phyloP scores from a whole-genome alignment of 768 basidiomycete genomes.

The Suillus placidus region DNA sequence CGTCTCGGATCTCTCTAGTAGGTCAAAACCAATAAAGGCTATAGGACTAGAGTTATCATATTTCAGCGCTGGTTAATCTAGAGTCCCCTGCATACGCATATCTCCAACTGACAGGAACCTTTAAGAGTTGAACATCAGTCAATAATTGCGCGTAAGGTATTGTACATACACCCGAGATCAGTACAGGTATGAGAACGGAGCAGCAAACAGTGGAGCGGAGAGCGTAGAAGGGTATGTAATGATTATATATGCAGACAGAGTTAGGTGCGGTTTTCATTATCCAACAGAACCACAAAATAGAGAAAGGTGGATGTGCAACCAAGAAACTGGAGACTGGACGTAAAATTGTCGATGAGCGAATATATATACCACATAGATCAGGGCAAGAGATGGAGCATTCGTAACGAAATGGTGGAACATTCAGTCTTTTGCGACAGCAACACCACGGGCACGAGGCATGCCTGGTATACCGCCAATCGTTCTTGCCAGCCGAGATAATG shows the following conservation, averaged over 20 bases:
- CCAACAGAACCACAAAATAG: slow-evolving; percentile 15
- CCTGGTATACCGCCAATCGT: slow-evolving; percentile 51
- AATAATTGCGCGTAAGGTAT: slow-evolving; percentile 25
- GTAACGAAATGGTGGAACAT: slow-evolving; percentile 24
- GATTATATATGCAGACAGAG: slow-evolving; percentile 18
- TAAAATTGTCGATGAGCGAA: slow-evolving; percentile 15
- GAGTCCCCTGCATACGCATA: neutral
- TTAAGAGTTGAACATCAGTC: neutral
- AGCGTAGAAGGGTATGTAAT: slow-evolving; percentile 23
- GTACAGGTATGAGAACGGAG: slow-evolving; percentile 25
- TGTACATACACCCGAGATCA: slow-evolving; percentile 22
- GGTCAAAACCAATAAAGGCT: slow-evolving; percentile 84
- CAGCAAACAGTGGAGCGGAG: slow-evolving; percentile 15
- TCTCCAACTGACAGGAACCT: neutral
- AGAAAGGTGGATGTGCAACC: slow-evolving; percentile 11
- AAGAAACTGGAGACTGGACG: slow-evolving; percentile 3
- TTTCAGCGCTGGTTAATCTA: slow-evolving; percentile 63
- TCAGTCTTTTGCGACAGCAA: slow-evolving; percentile 28
- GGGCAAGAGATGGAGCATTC: slow-evolving; percentile 3
- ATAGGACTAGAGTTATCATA: slow-evolving; percentile 94
- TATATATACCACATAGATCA: slow-evolving; percentile 17
- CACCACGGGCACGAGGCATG: slow-evolving; percentile 26
- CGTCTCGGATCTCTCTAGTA: slow-evolving; percentile 84
- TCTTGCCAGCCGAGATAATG: slow-evolving; percentile 64
- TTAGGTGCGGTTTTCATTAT: slow-evolving; percentile 20